phyloP scores from a whole-genome alignment of 306 rosid species.

The Dalbergia oliveri region DNA sequence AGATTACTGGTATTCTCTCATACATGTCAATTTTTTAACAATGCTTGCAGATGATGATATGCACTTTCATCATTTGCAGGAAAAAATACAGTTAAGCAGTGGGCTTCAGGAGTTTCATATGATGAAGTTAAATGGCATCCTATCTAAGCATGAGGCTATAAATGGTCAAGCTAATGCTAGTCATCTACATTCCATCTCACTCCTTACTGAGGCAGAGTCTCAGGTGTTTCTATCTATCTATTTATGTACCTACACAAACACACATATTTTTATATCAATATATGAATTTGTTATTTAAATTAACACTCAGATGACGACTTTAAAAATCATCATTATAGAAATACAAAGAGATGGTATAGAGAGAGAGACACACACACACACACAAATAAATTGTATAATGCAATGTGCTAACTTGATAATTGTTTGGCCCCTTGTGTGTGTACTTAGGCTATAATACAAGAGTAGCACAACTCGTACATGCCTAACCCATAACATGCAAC shows the following conservation, averaged over 20 bases:
- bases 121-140: slow-evolving; percentile 57
- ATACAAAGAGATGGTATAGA: background rate
- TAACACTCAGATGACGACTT: slow-evolving; percentile 12
- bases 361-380: background rate
- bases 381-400: background rate
- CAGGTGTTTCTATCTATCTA: slow-evolving; percentile 53
- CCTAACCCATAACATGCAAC: background rate
- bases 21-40: slow-evolving; percentile 39
- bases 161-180: slow-evolving; percentile 51
- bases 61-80: slow-evolving; percentile 62
- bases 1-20: slow-evolving; percentile 67
- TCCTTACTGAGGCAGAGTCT: slow-evolving; percentile 51
- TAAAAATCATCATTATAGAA: background rate
- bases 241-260: background rate
- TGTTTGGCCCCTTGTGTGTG: background rate
- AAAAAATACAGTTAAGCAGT: slow-evolving; percentile 61
- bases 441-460: background rate
- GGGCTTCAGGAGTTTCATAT: slow-evolving; percentile 71
- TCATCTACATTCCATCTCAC: slow-evolving; percentile 44
- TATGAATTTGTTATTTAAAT: slow-evolving; percentile 17
- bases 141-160: slow-evolving; percentile 47
- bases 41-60: slow-evolving; percentile 40
- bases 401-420: background rate
- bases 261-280: slow-evolving; percentile 12
- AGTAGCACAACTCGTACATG: background rate